These are phyloP conservation scores for Westerdykella aurantiaca DNA, from an alignment of 2,329 filamentous ascomycete genomes.

Conservation along the genomic window DNA sequence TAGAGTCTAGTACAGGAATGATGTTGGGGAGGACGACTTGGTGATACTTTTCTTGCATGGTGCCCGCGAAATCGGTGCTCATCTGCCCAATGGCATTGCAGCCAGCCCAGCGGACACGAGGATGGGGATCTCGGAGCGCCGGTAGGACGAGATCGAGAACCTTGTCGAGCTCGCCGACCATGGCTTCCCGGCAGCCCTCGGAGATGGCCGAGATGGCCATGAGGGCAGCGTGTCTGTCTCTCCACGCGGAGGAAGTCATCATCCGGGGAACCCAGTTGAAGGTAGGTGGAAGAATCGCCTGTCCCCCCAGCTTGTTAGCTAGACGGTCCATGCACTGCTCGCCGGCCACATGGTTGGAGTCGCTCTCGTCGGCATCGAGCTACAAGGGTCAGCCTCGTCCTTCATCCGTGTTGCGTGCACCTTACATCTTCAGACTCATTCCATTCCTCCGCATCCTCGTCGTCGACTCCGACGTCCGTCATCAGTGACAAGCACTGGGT, in stretches of 20 bases:
- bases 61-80: conserved; percentile 98
- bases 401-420: conserved; percentile 11
- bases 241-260: conserved; percentile 93
- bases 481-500: conserved; percentile 96
- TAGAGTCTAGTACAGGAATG: conserved; percentile 82
- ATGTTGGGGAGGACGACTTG: conserved; percentile 81
- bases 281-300: conserved; percentile 83
- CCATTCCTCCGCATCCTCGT: conserved; percentile 94
- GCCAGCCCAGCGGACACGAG: conserved; percentile 91
- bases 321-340: conserved; percentile 98
- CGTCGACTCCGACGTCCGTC: conserved; percentile 92
- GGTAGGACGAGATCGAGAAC: conserved; percentile 93
- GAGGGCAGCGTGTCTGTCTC: conserved; percentile 88
- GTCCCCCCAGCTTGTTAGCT: conserved; percentile 94
- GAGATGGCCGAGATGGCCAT: conserved; percentile 99
- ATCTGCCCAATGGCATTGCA: conserved; percentile 99
- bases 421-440: conserved; percentile 82
- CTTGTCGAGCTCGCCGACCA: conserved; percentile 90
- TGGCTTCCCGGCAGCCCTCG: conserved; percentile 90
- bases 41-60: conserved; percentile 96
- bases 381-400: conserved; percentile 34
- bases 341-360: conserved; percentile 93
- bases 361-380: conserved; percentile 92
- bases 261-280: conserved; percentile 97
- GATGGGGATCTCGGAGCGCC: conserved; percentile 80